A percentile compares a stretch with the other conserved stretches of the same genome.
phyloP scores from a whole-genome alignment of 2,329 filamentous ascomycete genomes.

The Eutypa lata region DNA sequence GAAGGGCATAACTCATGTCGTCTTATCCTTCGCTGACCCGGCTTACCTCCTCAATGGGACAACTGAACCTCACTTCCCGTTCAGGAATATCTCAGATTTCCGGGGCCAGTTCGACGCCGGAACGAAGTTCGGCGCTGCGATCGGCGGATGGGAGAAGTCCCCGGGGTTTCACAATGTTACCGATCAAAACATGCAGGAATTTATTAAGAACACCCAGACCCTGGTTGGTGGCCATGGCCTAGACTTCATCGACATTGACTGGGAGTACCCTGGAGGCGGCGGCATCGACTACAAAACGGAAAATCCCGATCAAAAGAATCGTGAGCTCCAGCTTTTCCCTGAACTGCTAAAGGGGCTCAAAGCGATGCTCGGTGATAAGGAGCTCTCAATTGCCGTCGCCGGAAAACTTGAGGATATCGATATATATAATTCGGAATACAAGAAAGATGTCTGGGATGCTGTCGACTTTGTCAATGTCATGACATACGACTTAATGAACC shows the following conservation, averaged over 20 bases:
- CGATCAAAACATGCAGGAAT: constrained; percentile 23
- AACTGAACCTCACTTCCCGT: constrained; percentile 44
- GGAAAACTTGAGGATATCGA: constrained; percentile 64
- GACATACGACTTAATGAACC: constrained; percentile 72
- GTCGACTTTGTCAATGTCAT: constrained; percentile 70
- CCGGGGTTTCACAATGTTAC: constrained; percentile 44
- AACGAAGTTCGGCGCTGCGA: constrained; percentile 59
- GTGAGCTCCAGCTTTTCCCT: constrained; percentile 63
- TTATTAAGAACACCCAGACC: neutral
- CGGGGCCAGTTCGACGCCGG: constrained; percentile 49
- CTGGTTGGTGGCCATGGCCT: neutral
- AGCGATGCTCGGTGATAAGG: constrained; percentile 53
- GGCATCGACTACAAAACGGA: constrained; percentile 65
- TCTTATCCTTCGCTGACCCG: constrained; percentile 49
- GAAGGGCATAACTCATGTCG: constrained; percentile 49
- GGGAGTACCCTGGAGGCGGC: constrained; percentile 63
- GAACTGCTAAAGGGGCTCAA: constrained; percentile 58
- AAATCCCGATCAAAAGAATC: constrained; percentile 57
- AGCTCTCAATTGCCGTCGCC: constrained; percentile 66
- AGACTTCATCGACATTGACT: constrained; percentile 55
- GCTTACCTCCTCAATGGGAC: constrained; percentile 44
- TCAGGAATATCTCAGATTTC: constrained; percentile 48
- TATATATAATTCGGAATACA: constrained; percentile 59
- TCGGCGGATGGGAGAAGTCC: constrained; percentile 65
- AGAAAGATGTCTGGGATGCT: constrained; percentile 55